phyloP scores from a whole-genome alignment of 2,329 filamentous ascomycete species.

The Colletotrichum sp. region DNA sequence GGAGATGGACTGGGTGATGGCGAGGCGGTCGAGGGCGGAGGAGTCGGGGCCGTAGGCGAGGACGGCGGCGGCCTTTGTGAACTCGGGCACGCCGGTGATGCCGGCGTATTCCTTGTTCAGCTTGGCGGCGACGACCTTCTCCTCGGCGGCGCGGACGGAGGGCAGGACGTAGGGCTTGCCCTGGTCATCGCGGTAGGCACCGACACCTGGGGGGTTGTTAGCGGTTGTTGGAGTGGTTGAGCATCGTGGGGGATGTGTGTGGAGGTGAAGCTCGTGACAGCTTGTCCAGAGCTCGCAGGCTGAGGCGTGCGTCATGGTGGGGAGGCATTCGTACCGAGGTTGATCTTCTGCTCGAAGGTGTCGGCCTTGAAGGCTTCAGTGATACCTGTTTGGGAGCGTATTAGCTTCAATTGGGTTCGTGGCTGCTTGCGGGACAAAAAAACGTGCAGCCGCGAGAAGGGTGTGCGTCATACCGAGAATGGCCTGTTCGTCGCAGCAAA shows the following conservation, averaged over 20 bases:
- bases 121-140: slow-evolving; percentile 77
- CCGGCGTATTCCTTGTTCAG: slow-evolving; percentile 98
- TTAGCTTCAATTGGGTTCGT: slow-evolving; percentile 25
- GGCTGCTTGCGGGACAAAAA: background rate
- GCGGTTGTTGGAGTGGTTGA: background rate
- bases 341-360: slow-evolving; percentile 93
- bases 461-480: slow-evolving; percentile 69
- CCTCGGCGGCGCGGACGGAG: slow-evolving; percentile 87
- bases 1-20: slow-evolving; percentile 97
- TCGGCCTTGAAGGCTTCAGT: slow-evolving; percentile 99
- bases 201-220: slow-evolving; percentile 68
- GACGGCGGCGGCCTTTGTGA: slow-evolving; percentile 89
- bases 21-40: slow-evolving; percentile 77
- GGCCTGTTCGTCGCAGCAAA: slow-evolving; percentile 54
- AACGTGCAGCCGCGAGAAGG: background rate
- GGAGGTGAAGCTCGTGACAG: slow-evolving; percentile 3
- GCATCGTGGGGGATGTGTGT: background rate
- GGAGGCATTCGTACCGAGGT: slow-evolving; percentile 72
- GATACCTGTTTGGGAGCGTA: slow-evolving; percentile 63
- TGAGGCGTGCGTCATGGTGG: background rate
- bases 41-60: slow-evolving; percentile 90
- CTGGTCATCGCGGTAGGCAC: slow-evolving; percentile 96
- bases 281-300: background rate
- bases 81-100: slow-evolving; percentile 94
- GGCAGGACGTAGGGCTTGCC: slow-evolving; percentile 98